Evolutionary conservation across 495 filamentous ascomycete species (phyloP).

Genomic region (Xylaria acuta): DNA sequence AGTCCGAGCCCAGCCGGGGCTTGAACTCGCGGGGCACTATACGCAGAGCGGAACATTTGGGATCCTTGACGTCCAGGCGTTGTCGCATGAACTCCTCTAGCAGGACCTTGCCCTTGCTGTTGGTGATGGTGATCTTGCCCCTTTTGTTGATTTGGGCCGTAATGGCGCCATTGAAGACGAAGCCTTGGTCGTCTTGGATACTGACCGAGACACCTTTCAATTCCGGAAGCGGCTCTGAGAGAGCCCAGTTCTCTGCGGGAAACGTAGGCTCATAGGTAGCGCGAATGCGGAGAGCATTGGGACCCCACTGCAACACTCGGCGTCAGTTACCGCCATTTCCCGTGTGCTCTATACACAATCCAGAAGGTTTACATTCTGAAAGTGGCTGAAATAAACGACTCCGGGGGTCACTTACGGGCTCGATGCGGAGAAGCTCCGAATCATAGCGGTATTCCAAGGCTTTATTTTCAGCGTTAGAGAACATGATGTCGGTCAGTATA

Average conservation of each 20-base stretch:
- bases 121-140: slow-evolving; percentile 59
- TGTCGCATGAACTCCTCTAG: slow-evolving; percentile 65
- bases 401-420: slow-evolving; percentile 33
- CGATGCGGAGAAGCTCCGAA: slow-evolving; percentile 60
- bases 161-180: slow-evolving; percentile 59
- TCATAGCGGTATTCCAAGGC: slow-evolving; percentile 56
- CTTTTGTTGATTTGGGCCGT: slow-evolving; percentile 52
- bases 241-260: slow-evolving; percentile 61
- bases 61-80: slow-evolving; percentile 56
- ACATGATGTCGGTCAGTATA: slow-evolving; percentile 39
- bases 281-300: slow-evolving; percentile 59
- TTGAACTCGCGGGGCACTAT: slow-evolving; percentile 62
- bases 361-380: not conserved
- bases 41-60: slow-evolving; percentile 60
- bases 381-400: not conserved
- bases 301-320: slow-evolving; percentile 49
- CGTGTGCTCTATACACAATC: not conserved
- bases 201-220: slow-evolving; percentile 4
- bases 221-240: slow-evolving; percentile 38
- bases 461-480: slow-evolving; percentile 48
- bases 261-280: slow-evolving; percentile 57
- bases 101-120: slow-evolving; percentile 43
- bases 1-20: slow-evolving; percentile 54
- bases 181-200: slow-evolving; percentile 34
- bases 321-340: not conserved